Evolutionary conservation across 306 rosid genomes (phyloP).

Genomic region (Benincasa hispida): DNA sequence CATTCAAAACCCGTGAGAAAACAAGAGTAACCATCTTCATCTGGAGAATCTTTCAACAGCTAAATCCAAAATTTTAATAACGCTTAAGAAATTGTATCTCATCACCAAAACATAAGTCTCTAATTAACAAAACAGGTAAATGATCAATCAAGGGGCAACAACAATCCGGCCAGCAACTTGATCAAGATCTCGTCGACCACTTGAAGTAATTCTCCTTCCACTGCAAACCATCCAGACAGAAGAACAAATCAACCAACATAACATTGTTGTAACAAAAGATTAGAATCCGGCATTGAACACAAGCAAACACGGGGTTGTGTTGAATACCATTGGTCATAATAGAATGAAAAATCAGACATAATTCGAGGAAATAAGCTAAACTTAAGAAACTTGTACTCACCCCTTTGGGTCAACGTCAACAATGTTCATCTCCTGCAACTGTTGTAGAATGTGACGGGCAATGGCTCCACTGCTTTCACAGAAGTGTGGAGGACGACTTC

Average conservation of each 20-base stretch:
- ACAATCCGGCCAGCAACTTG: conserved; percentile 42
- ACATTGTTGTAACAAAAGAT: neutral
- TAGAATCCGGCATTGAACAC: neutral
- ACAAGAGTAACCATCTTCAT: neutral
- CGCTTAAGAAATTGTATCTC: neutral
- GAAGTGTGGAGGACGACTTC: conserved; percentile 71
- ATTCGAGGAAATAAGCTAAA: neutral
- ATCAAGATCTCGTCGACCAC: conserved; percentile 32
- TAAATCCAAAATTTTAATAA: neutral
- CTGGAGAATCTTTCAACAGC: neutral
- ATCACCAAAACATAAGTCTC: neutral
- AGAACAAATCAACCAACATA: neutral
- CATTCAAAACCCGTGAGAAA: neutral
- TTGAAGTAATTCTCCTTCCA: conserved; percentile 33
- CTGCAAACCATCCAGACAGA: conserved; percentile 2
- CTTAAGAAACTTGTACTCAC: conserved; percentile 15
- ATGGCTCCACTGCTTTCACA: conserved; percentile 62
- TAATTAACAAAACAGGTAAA: neutral
- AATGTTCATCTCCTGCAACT: conserved; percentile 39
- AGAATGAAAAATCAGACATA: neutral
- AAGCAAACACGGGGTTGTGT: neutral
- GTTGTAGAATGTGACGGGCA: conserved; percentile 59
- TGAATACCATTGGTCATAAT: neutral
- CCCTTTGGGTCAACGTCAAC: conserved; percentile 48
- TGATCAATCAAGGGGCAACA: conserved; percentile 11